phyloP scores from a whole-genome alignment of 1,139 yeast genomes.

The Hanseniaspora uvarum region DNA sequence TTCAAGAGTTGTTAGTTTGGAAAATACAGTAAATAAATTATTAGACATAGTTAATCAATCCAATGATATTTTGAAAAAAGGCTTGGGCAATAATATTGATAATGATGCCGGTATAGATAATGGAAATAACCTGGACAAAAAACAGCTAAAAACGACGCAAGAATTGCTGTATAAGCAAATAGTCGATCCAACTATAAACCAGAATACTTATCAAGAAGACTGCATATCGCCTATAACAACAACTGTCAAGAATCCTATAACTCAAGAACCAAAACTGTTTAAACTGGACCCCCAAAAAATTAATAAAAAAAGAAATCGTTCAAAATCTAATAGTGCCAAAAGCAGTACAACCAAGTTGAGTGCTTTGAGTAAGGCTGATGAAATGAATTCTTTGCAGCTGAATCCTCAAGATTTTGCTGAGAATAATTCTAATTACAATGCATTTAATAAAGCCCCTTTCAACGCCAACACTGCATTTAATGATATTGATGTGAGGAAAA shows the following conservation, averaged over 20 bases:
- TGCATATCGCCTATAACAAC: conserved; percentile 12
- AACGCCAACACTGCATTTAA: background rate
- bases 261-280: conserved; percentile 14
- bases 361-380: background rate
- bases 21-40: conserved; percentile 7
- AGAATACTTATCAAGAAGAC: background rate
- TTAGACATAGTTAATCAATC: background rate
- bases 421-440: background rate
- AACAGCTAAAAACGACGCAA: background rate
- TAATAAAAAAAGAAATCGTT: conserved; percentile 8
- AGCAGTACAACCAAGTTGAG: conserved; percentile 3
- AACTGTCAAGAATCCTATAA: conserved; percentile 11
- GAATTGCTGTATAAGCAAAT: background rate
- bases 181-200: background rate
- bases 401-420: background rate
- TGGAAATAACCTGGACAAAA: background rate
- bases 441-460: background rate
- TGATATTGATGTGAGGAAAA: conserved; percentile 3
- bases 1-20: conserved; percentile 1
- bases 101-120: background rate
- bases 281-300: conserved; percentile 14
- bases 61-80: background rate
- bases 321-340: conserved; percentile 9
- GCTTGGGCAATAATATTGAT: background rate
- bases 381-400: background rate